Evolutionary conservation across 2,329 filamentous ascomycete genomes (phyloP), one percentile per base, ranked within the genome.

Genomic region (Ceratocystis diversiconidia): DNA sequence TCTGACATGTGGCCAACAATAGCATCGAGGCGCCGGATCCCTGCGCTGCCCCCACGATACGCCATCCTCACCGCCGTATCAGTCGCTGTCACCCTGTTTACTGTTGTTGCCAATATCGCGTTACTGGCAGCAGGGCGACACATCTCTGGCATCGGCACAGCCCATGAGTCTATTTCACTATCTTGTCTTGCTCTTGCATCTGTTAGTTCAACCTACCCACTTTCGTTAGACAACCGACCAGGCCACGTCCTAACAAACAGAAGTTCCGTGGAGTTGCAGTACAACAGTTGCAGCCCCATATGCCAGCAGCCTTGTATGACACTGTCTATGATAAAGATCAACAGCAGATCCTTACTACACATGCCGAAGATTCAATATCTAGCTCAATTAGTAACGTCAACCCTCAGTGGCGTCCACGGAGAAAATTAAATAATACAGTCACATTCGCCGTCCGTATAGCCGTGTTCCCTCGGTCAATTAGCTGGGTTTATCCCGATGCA

Each of bases 211-310:
- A 12, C 59, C 28, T 15, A 17, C 46, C n/a, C 10, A 22, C 17
- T 8, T 36, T 41, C 57, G 32, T 36, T 12, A 36, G 32, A 36
- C 32, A 17, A n/a, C 3, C 30, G 3, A 4, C 41, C 5, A n/a
- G n/a, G 32, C 36, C n/a, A 48, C 1, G 12, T 28, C 8, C 32
- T 43, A 44, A 28, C 10, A 10, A 28, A 8, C 22, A 62, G 15
- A n/a, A 62, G 60, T 62, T 62, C 41, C 60, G 60, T 7, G 60
- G 60, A 25, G 22, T 62, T 22, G 60, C 28, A 28, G 22, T 62
- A 25, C 19, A 62, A 7, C 30, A 62, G 48, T 25, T 19, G 4
- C 41, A 41, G 3, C 22, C 60, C 5, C 60, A 46, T 19, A 22
- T 28, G 22, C 25, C 19, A 46, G 6, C 2, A 25, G 10, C 60